These are phyloP conservation scores for Metarhizium guizhouense DNA, from an alignment of 2,329 filamentous ascomycete species.

Conservation along the genomic window DNA sequence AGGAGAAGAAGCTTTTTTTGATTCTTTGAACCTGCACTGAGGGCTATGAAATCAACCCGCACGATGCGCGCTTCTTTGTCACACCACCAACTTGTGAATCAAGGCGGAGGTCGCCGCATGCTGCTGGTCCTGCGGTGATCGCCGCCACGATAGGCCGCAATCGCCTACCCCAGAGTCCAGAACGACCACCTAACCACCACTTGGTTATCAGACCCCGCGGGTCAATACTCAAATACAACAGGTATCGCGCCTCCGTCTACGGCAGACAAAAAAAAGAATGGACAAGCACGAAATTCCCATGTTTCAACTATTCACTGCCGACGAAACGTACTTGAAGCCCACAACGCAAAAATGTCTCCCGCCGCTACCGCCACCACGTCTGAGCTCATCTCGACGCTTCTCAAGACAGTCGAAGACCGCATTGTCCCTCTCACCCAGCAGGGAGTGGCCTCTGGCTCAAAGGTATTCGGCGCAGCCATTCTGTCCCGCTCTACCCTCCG, in stretches of 20 bases:
- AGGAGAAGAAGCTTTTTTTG: no score
- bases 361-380: background rate
- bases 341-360: background rate
- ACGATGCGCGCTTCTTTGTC: background rate
- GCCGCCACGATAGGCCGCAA: background rate
- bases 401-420: slow-evolving; percentile 31
- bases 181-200: no score
- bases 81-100: background rate
- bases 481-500: slow-evolving; percentile 23
- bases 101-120: slow-evolving; percentile 1
- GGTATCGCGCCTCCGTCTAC: no score
- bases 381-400: slow-evolving; percentile 28
- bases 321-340: no score
- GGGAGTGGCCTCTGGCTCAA: slow-evolving; percentile 43
- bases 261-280: no score
- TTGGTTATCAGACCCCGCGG: no score
- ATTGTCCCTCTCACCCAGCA: slow-evolving; percentile 42
- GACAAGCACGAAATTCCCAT: no score
- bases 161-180: no score
- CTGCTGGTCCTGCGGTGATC: background rate
- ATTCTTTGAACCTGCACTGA: background rate
- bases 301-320: no score
- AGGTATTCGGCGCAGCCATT: slow-evolving; percentile 49
- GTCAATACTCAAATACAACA: no score
- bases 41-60: background rate